Conservation (phyloP, 805 yeast genomes). For the Kurtzmaniella fragi region DNA sequence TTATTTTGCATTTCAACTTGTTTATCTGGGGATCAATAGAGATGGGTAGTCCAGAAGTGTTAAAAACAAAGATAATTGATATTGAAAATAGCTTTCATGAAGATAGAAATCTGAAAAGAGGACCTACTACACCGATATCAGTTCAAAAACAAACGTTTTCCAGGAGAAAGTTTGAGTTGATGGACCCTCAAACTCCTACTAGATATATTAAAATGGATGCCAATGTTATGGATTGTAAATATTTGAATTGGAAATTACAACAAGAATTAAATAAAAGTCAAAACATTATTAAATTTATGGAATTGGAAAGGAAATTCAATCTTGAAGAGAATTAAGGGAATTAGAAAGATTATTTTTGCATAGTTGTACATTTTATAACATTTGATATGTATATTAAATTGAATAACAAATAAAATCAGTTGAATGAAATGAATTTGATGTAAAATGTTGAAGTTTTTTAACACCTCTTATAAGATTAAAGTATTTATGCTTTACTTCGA, state of each 20-base stretch:
- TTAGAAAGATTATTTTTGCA: background rate
- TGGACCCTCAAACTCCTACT: constrained; percentile 5
- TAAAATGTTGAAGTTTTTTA: too few species aligned
- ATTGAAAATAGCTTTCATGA: background rate
- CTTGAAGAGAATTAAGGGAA: background rate
- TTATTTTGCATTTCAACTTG: too few species aligned
- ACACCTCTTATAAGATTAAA: too few species aligned
- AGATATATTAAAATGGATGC: constrained; percentile 2
- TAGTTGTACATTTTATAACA: background rate
- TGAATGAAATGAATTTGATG: background rate
- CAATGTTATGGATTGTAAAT: constrained; percentile 20
- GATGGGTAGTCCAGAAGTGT: constrained; percentile 1
- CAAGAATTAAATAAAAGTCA: constrained; percentile 16
- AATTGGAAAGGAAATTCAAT: constrained; percentile 23
- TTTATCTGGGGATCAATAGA: too few species aligned
- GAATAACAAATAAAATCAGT: background rate
- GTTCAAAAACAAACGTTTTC: constrained; percentile 14
- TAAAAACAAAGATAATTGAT: background rate
- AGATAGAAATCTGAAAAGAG: constrained; percentile 19
- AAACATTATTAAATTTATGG: constrained; percentile 24
- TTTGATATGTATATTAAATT: background rate
- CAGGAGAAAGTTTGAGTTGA: constrained; percentile 10
- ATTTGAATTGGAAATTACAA: constrained; percentile 26
- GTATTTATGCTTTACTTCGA: constrained; percentile 21
- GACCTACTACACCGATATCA: constrained; percentile 33